A percentile compares a stretch with the other conserved stretches of the same genome.
phyloP scores from a whole-genome alignment of 306 rosid genomes.

The Carpinus viminea region DNA sequence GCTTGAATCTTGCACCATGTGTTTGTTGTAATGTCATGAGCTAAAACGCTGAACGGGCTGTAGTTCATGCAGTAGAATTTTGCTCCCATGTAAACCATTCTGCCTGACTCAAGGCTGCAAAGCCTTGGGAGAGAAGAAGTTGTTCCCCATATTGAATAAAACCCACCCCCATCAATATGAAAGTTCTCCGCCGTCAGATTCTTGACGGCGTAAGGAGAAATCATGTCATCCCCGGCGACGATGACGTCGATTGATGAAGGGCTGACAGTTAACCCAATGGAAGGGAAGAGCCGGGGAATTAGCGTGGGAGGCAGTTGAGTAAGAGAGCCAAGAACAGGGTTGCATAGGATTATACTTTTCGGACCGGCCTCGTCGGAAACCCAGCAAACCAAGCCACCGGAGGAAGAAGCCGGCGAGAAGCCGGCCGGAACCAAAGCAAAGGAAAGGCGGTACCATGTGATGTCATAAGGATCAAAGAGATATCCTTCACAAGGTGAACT shows the following conservation, averaged over 20 bases:
- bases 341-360: slow-evolving; percentile 63
- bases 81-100: slow-evolving; percentile 67
- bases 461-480: slow-evolving; percentile 75
- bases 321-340: slow-evolving; percentile 81
- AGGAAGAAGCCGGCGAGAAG: slow-evolving; percentile 76
- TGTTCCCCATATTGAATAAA: slow-evolving; percentile 81
- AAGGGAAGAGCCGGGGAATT: slow-evolving; percentile 85
- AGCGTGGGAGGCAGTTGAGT: slow-evolving; percentile 69
- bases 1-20: slow-evolving; percentile 89
- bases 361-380: slow-evolving; percentile 81
- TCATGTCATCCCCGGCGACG: slow-evolving; percentile 89
- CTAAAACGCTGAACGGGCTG: slow-evolving; percentile 76
- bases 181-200: slow-evolving; percentile 81
- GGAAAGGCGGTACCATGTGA: slow-evolving; percentile 70
- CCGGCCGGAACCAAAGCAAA: slow-evolving; percentile 64
- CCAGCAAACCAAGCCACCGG: slow-evolving; percentile 77
- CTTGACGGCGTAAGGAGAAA: slow-evolving; percentile 88
- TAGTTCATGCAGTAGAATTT: slow-evolving; percentile 88
- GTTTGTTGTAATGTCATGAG: slow-evolving; percentile 53
- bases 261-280: slow-evolving; percentile 62
- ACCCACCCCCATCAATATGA: slow-evolving; percentile 81
- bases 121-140: slow-evolving; percentile 72
- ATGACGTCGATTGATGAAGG: slow-evolving; percentile 71
- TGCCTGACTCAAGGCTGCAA: slow-evolving; percentile 77
- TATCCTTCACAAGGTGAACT: slow-evolving; percentile 53